phyloP scores from a whole-genome alignment of 768 basidiomycete species.

The Calocera viscosa region DNA sequence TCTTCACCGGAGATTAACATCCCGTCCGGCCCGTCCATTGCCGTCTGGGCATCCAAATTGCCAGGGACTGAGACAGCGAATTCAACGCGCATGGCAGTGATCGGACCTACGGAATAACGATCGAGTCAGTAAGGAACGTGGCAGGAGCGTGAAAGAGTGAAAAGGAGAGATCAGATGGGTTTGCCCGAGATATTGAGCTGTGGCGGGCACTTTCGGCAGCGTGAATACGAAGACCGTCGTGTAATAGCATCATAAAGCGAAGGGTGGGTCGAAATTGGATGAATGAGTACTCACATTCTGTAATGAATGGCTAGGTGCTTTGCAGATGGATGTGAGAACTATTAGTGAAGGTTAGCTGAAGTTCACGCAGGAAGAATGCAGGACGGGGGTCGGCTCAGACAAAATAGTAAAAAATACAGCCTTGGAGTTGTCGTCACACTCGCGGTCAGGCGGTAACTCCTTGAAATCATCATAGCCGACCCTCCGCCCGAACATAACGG shows the following conservation, averaged over 20 bases:
- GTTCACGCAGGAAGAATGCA: background rate
- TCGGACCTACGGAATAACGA: background rate
- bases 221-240: slow-evolving; percentile 2
- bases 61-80: slow-evolving; percentile 3
- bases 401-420: slow-evolving; percentile 9
- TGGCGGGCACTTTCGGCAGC: slow-evolving; percentile 7
- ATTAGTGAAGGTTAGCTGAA: background rate
- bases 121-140: background rate
- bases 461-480: slow-evolving; percentile 2
- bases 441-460: slow-evolving; percentile 7
- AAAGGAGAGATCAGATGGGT: background rate
- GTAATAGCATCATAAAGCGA: background rate
- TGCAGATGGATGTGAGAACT: background rate
- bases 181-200: slow-evolving; percentile 9
- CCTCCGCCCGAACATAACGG: background rate
- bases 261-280: background rate
- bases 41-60: background rate
- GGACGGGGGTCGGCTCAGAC: slow-evolving; percentile 6
- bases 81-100: background rate
- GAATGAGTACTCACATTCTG: background rate
- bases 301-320: no score
- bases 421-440: slow-evolving; percentile 1
- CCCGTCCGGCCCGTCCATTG: slow-evolving; percentile 3
- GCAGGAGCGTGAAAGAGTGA: background rate
- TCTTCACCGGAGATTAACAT: background rate